Evolutionary conservation across 1,284 basidiomycete genomes (phyloP).

Genomic region (Boletellus deceptivus): DNA sequence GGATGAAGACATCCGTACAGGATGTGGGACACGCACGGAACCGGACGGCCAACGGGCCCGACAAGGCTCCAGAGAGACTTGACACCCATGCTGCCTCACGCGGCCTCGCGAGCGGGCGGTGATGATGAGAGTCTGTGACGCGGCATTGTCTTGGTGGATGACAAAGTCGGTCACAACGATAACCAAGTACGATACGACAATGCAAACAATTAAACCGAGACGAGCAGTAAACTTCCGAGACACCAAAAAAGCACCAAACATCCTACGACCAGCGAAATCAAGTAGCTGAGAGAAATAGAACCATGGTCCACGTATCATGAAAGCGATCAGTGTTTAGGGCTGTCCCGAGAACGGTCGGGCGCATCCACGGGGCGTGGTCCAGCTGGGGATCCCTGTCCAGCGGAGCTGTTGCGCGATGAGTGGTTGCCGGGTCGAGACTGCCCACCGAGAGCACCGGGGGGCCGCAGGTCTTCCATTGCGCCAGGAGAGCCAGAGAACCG

Average conservation of each 20-base stretch:
- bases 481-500: constrained; percentile 42
- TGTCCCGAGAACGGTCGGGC: constrained; percentile 23
- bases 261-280: constrained; percentile 16
- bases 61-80: constrained; percentile 94
- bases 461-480: constrained; percentile 35
- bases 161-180: not conserved
- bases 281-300: constrained; percentile 7
- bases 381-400: constrained; percentile 33
- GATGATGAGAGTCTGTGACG: not conserved
- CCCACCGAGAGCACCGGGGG: constrained; percentile 35
- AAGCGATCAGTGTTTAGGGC: constrained; percentile 25
- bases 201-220: constrained; percentile 22
- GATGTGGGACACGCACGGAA: constrained; percentile 57
- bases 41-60: constrained; percentile 84
- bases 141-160: not conserved
- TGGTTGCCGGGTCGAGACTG: constrained; percentile 31
- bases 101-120: not conserved
- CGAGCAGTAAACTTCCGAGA: constrained; percentile 10
- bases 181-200: constrained; percentile 10
- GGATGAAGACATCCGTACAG: constrained; percentile 2
- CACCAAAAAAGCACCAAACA: constrained; percentile 13
- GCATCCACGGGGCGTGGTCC: constrained; percentile 32
- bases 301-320: constrained; percentile 5
- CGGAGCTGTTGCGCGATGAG: constrained; percentile 34
- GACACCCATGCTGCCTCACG: constrained; percentile 71